Evolutionary conservation across 371 early-diverging fungal species (phyloP).

Genomic region (Mycotypha africana): DNA sequence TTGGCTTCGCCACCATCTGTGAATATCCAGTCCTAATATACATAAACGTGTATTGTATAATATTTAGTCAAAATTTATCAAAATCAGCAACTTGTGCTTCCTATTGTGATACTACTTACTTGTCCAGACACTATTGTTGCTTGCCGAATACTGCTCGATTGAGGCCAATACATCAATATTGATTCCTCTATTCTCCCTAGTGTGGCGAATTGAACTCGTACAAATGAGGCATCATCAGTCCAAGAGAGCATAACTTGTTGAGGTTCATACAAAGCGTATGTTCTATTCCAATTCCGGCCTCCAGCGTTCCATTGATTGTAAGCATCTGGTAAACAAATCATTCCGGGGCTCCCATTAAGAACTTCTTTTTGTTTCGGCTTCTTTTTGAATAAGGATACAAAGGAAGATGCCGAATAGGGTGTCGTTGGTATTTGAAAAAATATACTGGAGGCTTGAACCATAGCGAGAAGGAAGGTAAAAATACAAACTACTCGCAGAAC

Average conservation of each 20-base stretch:
- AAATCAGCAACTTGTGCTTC: neutral
- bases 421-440: too few relatives aligned
- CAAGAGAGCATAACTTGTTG: conserved; percentile 39
- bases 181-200: conserved; percentile 10
- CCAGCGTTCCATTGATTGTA: conserved; percentile 13
- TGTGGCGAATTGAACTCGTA: conserved; percentile 40
- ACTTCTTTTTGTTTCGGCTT: too few relatives aligned
- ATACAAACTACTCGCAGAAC: too few relatives aligned
- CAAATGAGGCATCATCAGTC: conserved; percentile 24
- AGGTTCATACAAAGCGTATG: conserved; percentile 26
- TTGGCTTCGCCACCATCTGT: conserved; percentile 26
- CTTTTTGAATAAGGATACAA: too few relatives aligned
- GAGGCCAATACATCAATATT: conserved; percentile 39
- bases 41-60: conserved; percentile 1
- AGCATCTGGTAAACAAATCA: conserved; percentile 14
- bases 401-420: too few relatives aligned
- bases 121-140: too few relatives aligned
- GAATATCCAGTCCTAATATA: conserved; percentile 26
- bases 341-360: conserved; percentile 11
- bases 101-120: too few relatives aligned
- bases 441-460: too few relatives aligned
- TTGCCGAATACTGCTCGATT: too few relatives aligned
- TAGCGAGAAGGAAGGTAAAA: too few relatives aligned
- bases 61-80: conserved; percentile 3
- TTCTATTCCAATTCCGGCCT: conserved; percentile 12